These are phyloP conservation scores for Xanthoconium separans DNA, from an alignment of 1,284 basidiomycete genomes.

Conservation along the genomic window DNA sequence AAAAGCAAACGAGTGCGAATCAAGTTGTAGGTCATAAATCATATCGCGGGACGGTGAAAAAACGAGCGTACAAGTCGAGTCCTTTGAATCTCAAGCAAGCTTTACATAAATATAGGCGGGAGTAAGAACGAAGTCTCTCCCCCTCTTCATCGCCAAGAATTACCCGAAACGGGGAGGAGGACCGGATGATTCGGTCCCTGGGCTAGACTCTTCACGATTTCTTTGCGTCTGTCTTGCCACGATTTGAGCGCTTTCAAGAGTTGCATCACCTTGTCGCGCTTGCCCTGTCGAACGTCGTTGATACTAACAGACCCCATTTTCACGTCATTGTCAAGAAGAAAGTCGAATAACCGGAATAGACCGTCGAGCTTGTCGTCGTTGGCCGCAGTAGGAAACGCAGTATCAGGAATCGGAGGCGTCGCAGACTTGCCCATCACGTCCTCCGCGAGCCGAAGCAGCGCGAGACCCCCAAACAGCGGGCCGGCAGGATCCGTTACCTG, in stretches of 20 bases:
- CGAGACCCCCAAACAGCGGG: slow-evolving; percentile 64
- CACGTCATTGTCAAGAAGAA: slow-evolving; percentile 84
- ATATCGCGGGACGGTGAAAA: background rate
- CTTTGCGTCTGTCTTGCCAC: slow-evolving; percentile 74
- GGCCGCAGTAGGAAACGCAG: slow-evolving; percentile 67
- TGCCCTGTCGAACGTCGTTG: slow-evolving; percentile 83
- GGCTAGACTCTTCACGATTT: slow-evolving; percentile 53
- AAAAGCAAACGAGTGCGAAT: slow-evolving; percentile 1
- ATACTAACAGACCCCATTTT: slow-evolving; percentile 88
- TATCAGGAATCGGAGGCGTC: slow-evolving; percentile 72
- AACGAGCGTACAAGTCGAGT: slow-evolving; percentile 25
- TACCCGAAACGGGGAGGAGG: slow-evolving; percentile 9
- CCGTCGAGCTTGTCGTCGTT: slow-evolving; percentile 84
- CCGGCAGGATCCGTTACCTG: slow-evolving; percentile 57
- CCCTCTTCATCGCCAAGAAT: background rate
- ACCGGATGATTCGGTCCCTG: slow-evolving; percentile 34
- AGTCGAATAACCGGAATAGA: slow-evolving; percentile 86
- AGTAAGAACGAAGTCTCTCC: background rate
- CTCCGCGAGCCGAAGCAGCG: slow-evolving; percentile 74
- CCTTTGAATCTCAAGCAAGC: background rate
- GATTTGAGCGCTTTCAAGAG: slow-evolving; percentile 71
- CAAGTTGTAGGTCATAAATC: slow-evolving; percentile 3
- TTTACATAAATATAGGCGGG: slow-evolving; percentile 4
- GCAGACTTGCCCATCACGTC: slow-evolving; percentile 67
- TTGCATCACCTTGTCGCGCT: slow-evolving; percentile 74